Base-by-base conservation (phyloP, 73 alveolate species). In the Paramecium sexaurelia region DNA sequence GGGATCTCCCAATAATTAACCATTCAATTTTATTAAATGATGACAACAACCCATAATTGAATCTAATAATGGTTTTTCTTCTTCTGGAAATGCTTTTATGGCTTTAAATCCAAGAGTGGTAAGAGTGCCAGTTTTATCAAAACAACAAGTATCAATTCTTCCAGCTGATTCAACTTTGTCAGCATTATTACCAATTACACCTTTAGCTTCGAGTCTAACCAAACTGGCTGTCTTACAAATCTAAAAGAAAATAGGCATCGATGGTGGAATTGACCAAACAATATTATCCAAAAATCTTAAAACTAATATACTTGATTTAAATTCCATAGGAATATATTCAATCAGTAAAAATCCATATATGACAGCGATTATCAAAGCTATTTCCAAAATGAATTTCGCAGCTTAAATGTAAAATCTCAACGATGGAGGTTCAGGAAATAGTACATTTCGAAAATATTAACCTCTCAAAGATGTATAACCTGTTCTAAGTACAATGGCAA, bases 221-320 rank as follows among this genome's bases (percentile, higher is more conserved):
- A 88, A 69, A 15, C 83, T 82, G 11, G 83, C 91, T 5, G 94
- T 88, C 57, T 88, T 45, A 19, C 94, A 56, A 29, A 88, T 29
- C 3, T 57, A 69, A 27, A 88, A 75, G 61, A 88, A 69, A 7
- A 88, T 88, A 41, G 94, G 94, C 56, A 88, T 36, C 55, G 87
- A 88, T 39, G 94, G 94, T 10, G 94, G 94, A 5, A 88, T 88
- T 17, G 87, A 56, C 94, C 94, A 88, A 11, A 82, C 83, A n/a
- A 88, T 82, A 32, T 61, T 68, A 39, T 88, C 94, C 29, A 88
- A 51, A 9, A 69, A 66, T 88, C 94, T 88, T 15, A 68, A 88
- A 5, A 88, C 78, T 33, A 68, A 47, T 26, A 68, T 20, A 29
- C 73, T 35, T 22, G 43, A 10, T 39, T 55, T 36, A 20, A 68